Conservation (phyloP, 768 basidiomycete species). For the Trametes villosa region DNA sequence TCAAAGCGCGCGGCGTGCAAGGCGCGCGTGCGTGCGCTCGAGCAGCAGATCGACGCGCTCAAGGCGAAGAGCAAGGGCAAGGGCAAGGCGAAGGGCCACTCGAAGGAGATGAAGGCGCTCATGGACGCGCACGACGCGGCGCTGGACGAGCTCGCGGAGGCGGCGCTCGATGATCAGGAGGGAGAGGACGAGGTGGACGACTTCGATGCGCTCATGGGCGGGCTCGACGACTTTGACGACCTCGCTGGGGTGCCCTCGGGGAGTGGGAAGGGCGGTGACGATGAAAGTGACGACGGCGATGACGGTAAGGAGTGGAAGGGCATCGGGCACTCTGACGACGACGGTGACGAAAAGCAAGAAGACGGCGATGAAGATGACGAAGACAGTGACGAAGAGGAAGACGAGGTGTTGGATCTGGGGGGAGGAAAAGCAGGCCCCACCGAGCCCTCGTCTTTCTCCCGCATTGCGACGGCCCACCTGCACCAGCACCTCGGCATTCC, state of each 20-base stretch:
- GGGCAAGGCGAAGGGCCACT: constrained; percentile 23
- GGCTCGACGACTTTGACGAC: constrained; percentile 20
- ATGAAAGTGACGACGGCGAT: constrained; percentile 4
- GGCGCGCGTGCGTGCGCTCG: constrained; percentile 31
- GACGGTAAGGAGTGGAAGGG: constrained; percentile 20
- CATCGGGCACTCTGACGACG: constrained; percentile 15
- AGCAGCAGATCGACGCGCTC: constrained; percentile 27
- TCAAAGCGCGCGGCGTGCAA: constrained; percentile 27
- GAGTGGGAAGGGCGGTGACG: constrained; percentile 10
- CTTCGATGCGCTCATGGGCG: constrained; percentile 34
- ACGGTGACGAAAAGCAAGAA: constrained; percentile 1
- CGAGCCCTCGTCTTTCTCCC: constrained; percentile 37
- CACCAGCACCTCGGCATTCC: constrained; percentile 32
- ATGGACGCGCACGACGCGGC: constrained; percentile 29
- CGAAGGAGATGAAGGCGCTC: constrained; percentile 26
- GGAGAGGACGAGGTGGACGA: constrained; percentile 32
- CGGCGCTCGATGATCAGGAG: constrained; percentile 26
- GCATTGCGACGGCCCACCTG: constrained; percentile 34
- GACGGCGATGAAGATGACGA: constrained; percentile 5
- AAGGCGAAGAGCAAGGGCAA: constrained; percentile 23
- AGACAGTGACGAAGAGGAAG: constrained; percentile 14
- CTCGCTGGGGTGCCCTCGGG: background rate
- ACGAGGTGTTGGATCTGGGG: constrained; percentile 8
- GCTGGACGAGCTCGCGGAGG: constrained; percentile 30
- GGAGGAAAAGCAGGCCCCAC: constrained; percentile 6